These are phyloP conservation scores for Poteriospumella lacustris DNA, from an alignment of 108 stramenopile genomes.

Conservation along the genomic window DNA sequence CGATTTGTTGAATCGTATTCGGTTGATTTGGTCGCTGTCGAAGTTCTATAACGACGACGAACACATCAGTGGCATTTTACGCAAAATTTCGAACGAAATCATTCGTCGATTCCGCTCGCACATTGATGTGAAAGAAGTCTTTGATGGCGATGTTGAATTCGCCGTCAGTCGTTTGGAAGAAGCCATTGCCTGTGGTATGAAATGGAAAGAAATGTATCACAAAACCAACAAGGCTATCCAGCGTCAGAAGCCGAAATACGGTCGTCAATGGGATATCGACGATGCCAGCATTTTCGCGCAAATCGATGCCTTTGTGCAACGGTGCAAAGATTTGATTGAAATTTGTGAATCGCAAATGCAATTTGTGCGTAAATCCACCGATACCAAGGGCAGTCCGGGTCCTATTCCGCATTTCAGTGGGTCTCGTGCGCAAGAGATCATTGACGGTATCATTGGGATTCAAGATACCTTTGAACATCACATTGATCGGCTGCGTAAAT, in stretches of 20 bases:
- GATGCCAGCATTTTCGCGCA: slow-evolving; percentile 61
- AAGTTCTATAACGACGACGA: slow-evolving; percentile 57
- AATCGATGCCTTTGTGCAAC: slow-evolving; percentile 63
- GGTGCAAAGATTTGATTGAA: slow-evolving; percentile 62
- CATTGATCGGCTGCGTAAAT: slow-evolving; percentile 47
- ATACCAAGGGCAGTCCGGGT: slow-evolving; percentile 28
- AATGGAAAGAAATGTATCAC: slow-evolving; percentile 58
- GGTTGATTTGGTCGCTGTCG: slow-evolving; percentile 57
- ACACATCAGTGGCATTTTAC: slow-evolving; percentile 48
- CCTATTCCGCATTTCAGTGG: slow-evolving; percentile 60
- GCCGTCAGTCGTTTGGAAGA: slow-evolving; percentile 50
- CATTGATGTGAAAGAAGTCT: slow-evolving; percentile 52
- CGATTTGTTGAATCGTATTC: slow-evolving; percentile 51
- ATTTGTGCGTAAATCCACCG: slow-evolving; percentile 43
- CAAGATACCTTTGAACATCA: slow-evolving; percentile 53
- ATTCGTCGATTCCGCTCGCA: slow-evolving; percentile 36
- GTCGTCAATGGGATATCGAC: slow-evolving; percentile 54
- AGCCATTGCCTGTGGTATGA: slow-evolving; percentile 46
- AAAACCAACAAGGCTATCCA: slow-evolving; percentile 44
- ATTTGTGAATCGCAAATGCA: slow-evolving; percentile 63
- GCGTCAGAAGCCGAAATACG: neutral
- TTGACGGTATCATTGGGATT: slow-evolving; percentile 51
- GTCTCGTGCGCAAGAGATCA: slow-evolving; percentile 49
- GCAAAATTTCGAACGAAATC: slow-evolving; percentile 61
- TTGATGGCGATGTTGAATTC: slow-evolving; percentile 54